Evolutionary conservation across 2,329 filamentous ascomycete species (phyloP).

Genomic region (Colletotrichum sp.): DNA sequence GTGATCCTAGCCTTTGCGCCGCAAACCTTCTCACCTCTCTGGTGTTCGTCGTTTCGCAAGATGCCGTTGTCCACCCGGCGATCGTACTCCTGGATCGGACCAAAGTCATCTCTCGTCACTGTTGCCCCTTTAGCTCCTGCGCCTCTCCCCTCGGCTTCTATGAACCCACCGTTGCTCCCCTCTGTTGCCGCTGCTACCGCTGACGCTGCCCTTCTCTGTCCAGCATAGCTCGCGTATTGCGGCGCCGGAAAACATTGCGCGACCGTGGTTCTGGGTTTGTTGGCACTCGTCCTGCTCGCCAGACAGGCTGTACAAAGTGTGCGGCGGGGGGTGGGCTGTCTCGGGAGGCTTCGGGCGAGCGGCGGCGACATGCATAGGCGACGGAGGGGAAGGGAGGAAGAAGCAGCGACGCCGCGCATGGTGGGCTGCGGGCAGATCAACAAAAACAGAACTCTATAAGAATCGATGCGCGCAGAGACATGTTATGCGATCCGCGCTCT

Average conservation of each 20-base stretch:
- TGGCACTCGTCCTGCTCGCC: not conserved
- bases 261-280: not conserved
- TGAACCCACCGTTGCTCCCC: constrained; percentile 1
- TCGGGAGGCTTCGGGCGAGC: not conserved
- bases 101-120: constrained; percentile 44
- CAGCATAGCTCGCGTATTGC: not conserved
- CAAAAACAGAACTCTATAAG: not conserved
- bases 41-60: constrained; percentile 87
- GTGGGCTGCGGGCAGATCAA: not conserved
- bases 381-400: constrained; percentile 5
- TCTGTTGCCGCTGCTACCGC: constrained; percentile 12
- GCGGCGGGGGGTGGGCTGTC: not conserved
- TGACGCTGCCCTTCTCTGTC: constrained; percentile 13
- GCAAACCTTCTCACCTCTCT: constrained; percentile 67
- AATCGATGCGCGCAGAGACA: constrained; percentile 2
- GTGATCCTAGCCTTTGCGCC: not conserved
- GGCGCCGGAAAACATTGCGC: not conserved
- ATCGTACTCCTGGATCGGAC: constrained; percentile 90
- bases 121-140: not conserved
- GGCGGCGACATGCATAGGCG: not conserved
- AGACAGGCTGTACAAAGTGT: not conserved
- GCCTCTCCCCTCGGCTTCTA: not conserved
- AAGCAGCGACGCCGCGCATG: constrained; percentile 6
- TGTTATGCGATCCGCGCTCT: constrained; percentile 14
- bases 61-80: constrained; percentile 74